Evolutionary conservation across 805 yeast species (phyloP).

Genomic region (Maudiozyma serrabonitensis): DNA sequence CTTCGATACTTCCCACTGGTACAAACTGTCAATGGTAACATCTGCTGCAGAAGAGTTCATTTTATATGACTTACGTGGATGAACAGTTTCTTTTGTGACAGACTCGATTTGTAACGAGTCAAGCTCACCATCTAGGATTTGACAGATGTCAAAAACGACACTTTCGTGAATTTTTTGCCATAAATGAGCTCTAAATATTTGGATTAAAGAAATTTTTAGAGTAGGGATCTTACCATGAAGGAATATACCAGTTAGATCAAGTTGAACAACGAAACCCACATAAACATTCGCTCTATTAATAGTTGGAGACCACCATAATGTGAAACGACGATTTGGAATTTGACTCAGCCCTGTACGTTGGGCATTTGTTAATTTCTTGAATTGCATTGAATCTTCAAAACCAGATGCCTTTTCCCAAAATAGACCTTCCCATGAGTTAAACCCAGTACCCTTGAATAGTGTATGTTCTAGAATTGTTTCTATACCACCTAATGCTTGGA

Average conservation of each 20-base stretch:
- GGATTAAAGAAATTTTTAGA: constrained; percentile 86
- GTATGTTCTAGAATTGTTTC: constrained; percentile 95
- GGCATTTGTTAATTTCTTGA: constrained; percentile 91
- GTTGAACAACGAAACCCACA: constrained; percentile 92
- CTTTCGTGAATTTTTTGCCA: constrained; percentile 99
- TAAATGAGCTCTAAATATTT: constrained; percentile 92
- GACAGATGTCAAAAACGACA: constrained; percentile 86
- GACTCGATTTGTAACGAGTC: constrained; percentile 73
- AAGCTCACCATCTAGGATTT: constrained; percentile 79
- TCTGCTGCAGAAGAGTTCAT: constrained; percentile 97
- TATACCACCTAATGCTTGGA: constrained; percentile 94
- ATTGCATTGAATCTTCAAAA: constrained; percentile 90
- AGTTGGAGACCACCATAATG: constrained; percentile 99
- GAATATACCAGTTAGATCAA: constrained; percentile 93
- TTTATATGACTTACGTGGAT: constrained; percentile 93
- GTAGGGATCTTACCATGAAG: constrained; percentile 98
- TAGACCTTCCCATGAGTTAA: constrained; percentile 95
- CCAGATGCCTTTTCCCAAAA: constrained; percentile 99
- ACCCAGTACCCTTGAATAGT: constrained; percentile 91
- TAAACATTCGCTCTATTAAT: constrained; percentile 96
- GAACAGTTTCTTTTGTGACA: constrained; percentile 86
- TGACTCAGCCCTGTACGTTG: constrained; percentile 95
- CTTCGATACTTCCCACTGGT: constrained; percentile 71
- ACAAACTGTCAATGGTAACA: constrained; percentile 61
- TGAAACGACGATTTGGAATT: constrained; percentile 93